These are phyloP conservation scores for Luffa acutangula DNA, from an alignment of 306 rosid species.

Conservation along the genomic window DNA sequence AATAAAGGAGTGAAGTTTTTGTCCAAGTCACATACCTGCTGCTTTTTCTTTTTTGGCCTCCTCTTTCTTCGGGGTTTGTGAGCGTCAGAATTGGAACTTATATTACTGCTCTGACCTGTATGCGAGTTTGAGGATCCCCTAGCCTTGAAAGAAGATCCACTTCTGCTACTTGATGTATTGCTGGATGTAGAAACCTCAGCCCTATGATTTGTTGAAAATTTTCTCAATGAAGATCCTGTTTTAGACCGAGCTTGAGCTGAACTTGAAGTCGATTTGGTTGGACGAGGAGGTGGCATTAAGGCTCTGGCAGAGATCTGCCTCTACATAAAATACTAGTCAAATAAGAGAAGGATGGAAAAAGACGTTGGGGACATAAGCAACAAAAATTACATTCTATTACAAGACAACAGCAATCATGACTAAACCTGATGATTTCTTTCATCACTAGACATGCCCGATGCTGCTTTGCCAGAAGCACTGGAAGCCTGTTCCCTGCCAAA, in stretches of 20 bases:
- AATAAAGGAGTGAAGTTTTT: neutral
- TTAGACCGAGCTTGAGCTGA: slow-evolving; percentile 30
- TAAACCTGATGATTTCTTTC: slow-evolving; percentile 90
- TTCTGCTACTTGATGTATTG: slow-evolving; percentile 58
- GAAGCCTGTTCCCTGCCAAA: slow-evolving; percentile 89
- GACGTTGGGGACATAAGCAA: neutral
- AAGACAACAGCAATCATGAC: slow-evolving; percentile 6
- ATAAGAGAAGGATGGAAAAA: neutral
- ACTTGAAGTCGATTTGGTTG: slow-evolving; percentile 35
- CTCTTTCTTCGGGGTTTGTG: slow-evolving; percentile 90
- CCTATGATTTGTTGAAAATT: slow-evolving; percentile 37
- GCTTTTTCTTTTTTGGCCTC: slow-evolving; percentile 85
- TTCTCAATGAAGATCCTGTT: slow-evolving; percentile 70
- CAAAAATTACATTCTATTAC: neutral
- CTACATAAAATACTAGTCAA: slow-evolving; percentile 31
- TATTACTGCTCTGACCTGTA: slow-evolving; percentile 67
- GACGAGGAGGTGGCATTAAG: slow-evolving; percentile 95
- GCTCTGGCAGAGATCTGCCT: slow-evolving; percentile 88
- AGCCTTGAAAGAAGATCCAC: slow-evolving; percentile 45
- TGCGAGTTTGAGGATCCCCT: slow-evolving; percentile 67
- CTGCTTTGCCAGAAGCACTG: slow-evolving; percentile 95
- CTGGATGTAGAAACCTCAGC: slow-evolving; percentile 48
- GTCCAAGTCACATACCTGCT: slow-evolving; percentile 46
- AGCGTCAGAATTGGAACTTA: slow-evolving; percentile 98
- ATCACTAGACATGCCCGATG: slow-evolving; percentile 95